Percentiles rank a stretch among this genome's conserved stretches.
These are phyloP conservation scores for Platanthera guangdongensis DNA, from an alignment of 106 monocot species.

Conservation along the genomic window DNA sequence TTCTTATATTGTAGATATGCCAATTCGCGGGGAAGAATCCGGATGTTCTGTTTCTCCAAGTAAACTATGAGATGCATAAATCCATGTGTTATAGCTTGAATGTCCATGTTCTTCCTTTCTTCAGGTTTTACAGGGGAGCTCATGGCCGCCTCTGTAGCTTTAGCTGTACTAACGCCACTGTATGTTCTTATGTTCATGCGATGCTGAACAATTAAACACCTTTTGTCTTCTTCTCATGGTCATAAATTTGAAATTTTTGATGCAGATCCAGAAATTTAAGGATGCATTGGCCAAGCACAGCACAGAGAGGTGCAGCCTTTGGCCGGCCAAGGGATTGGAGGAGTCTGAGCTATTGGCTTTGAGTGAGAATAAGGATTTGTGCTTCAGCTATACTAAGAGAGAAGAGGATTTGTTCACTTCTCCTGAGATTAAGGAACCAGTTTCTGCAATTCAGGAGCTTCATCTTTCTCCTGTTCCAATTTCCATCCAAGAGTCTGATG, in stretches of 20 bases:
- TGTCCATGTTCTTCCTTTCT: constrained; percentile 44
- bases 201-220: too few relatives aligned
- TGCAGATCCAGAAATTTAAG: constrained; percentile 52
- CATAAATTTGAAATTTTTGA: neutral
- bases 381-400: neutral
- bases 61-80: constrained; percentile 56
- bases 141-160: constrained; percentile 51
- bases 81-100: constrained; percentile 46
- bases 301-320: constrained; percentile 13
- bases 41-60: constrained; percentile 45
- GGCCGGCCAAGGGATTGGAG: constrained; percentile 42
- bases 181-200: constrained; percentile 11
- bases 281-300: constrained; percentile 53
- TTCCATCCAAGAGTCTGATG: neutral
- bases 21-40: constrained; percentile 54
- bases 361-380: constrained; percentile 18
- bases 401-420: neutral
- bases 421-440: neutral
- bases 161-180: constrained; percentile 55
- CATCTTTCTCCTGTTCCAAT: neutral
- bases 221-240: too few relatives aligned
- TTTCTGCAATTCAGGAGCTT: neutral
- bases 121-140: constrained; percentile 44
- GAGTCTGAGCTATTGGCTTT: constrained; percentile 38
- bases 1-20: constrained; percentile 36